Evolutionary conservation across 1,284 basidiomycete genomes (phyloP).

Genomic region (Phylloboletellus chloephorus): DNA sequence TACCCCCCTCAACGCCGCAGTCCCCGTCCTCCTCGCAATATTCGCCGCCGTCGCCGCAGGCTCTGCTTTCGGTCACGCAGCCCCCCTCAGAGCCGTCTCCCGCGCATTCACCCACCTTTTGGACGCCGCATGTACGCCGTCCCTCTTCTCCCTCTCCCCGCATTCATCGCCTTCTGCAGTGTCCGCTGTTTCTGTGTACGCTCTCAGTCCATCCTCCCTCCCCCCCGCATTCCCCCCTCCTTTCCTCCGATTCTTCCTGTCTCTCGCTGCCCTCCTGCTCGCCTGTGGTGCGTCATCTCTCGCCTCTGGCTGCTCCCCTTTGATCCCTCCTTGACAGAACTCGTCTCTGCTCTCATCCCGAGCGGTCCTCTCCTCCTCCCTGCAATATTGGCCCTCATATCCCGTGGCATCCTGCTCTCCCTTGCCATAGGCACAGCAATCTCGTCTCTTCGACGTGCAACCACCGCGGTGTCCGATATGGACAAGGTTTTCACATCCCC

Average conservation of each 20-base stretch:
- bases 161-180: slow-evolving; percentile 12
- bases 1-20: slow-evolving; percentile 5
- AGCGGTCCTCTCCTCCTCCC: slow-evolving; percentile 24
- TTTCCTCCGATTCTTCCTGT: slow-evolving; percentile 16
- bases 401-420: slow-evolving; percentile 20
- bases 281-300: slow-evolving; percentile 23
- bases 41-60: slow-evolving; percentile 23
- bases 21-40: slow-evolving; percentile 21
- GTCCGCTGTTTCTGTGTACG: slow-evolving; percentile 25
- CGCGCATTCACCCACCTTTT: slow-evolving; percentile 20
- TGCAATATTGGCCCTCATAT: slow-evolving; percentile 21
- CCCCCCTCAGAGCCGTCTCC: slow-evolving; percentile 17
- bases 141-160: not conserved
- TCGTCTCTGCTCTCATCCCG: slow-evolving; percentile 24
- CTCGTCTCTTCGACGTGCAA: slow-evolving; percentile 6
- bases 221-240: slow-evolving; percentile 7
- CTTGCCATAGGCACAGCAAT: slow-evolving; percentile 11
- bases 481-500: slow-evolving; percentile 14
- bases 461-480: not conserved
- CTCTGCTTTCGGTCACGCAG: slow-evolving; percentile 17
- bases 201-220: slow-evolving; percentile 13
- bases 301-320: not conserved
- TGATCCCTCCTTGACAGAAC: slow-evolving; percentile 14
- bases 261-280: slow-evolving; percentile 21
- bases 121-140: slow-evolving; percentile 19